These are phyloP conservation scores for Sabuloglossum arenarium DNA, from an alignment of 495 filamentous ascomycete species.

Conservation along the genomic window DNA sequence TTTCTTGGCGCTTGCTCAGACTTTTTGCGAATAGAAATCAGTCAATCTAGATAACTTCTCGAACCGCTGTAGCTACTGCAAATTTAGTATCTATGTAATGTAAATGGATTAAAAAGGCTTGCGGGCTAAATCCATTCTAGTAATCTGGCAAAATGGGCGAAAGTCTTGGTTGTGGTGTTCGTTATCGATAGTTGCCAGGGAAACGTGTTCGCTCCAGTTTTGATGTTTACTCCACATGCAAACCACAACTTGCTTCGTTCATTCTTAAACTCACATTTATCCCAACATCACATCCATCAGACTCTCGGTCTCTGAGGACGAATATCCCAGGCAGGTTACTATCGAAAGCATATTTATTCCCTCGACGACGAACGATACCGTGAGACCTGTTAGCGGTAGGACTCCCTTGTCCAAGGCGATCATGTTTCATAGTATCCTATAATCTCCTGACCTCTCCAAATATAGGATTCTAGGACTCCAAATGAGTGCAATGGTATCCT, in stretches of 20 bases:
- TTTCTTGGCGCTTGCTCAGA: neutral
- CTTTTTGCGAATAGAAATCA: neutral
- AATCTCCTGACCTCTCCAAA: neutral
- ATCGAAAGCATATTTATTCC: neutral
- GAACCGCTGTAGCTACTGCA: too few relatives aligned
- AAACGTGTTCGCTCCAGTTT: neutral
- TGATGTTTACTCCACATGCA: neutral
- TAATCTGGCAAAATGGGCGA: neutral
- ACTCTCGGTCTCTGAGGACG: neutral
- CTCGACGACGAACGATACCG: neutral
- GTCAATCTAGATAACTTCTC: neutral
- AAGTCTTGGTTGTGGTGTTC: neutral
- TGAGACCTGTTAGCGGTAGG: neutral
- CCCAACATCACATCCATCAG: neutral
- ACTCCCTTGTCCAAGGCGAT: neutral
- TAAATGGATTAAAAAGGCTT: too few relatives aligned
- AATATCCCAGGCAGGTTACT: neutral
- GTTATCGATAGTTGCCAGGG: conserved; percentile 1
- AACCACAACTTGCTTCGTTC: neutral
- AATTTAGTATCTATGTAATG: too few relatives aligned
- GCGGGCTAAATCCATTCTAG: too few relatives aligned
- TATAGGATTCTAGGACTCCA: neutral
- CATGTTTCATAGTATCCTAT: neutral
- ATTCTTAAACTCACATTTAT: neutral
- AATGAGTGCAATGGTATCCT: neutral